Evolutionary conservation across 2,329 filamentous ascomycete species (phyloP), one percentile per base, ranked within the genome.

Genomic region (Whalleya microplaca): DNA sequence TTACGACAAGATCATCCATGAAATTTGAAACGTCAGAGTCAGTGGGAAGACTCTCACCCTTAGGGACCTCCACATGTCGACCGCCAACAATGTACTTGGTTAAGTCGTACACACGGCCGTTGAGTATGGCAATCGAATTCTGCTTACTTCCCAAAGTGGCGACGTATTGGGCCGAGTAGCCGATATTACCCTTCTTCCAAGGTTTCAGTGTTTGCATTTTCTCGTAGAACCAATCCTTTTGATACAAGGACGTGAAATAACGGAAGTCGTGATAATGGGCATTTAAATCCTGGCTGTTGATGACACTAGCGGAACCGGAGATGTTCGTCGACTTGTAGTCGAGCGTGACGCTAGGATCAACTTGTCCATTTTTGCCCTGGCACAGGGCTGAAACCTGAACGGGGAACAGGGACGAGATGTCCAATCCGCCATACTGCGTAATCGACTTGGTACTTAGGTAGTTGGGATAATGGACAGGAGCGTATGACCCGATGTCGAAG

Each of bases 331-430:
- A 85, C 62, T 86, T 87, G 76, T 94, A 98, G 73, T 94, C 89
- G 23, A 99, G 82, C 45, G 89, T 88, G n/a, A 99, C 91, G 42
- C 86, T 82, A 2, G 84, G 83, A 68, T 91, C 82, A 43, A 86
- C 77, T 1, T 68, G 70, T 20, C 89, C 90, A 62, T 87, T 80
- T 29, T 83, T 84, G 56, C 94, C 95, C 57, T 89, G 84, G 74
- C 95, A 99, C 40, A 99, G 82, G 43, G 94, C 92, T 3, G 89
- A 96, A 16, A 99, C 94, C 72, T 99, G 95, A 0, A 99, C 82
- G 0, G 96, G 95, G 77, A 99, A 99, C 10, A 99, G 81, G 41
- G 84, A 80, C 20, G 91, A 96, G n/a, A 93, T 88, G 69, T 99
- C 96, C 43, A 85, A 77, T 51, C 95, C 95, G 46, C 90, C 93